Evolutionary conservation across 345 rosid genomes (phyloP), one percentile per base, ranked within the genome.

Genomic region (Geranium brycei): DNA sequence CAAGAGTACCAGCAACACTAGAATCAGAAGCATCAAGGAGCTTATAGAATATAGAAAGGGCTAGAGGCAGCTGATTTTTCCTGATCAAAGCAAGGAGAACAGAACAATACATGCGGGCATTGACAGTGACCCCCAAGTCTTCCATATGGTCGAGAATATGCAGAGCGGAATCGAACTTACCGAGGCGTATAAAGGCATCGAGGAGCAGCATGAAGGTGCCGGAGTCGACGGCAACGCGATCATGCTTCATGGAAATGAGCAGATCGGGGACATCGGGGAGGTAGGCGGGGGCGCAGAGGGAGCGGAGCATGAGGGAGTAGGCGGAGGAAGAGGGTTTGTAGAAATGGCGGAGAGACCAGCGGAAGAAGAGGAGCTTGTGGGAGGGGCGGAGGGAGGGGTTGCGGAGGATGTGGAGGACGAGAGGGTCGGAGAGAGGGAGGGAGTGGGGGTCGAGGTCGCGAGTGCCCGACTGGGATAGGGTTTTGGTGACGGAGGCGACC

Each of bases 101-200:
- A 19, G 88, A 73, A 63, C 83, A 88, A 65, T 93, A 87, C 57
- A 86, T 64, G 16, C 67, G 70, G 47, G 79, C 73, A 68, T 75
- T 76, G 64, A 80, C 68, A 68, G 70, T 66, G 63, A 71, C 75
- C 53, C 88, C 87, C 51, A 69, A 72, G 68, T 75, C 88, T 68
- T 87, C 96, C 87, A 93, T 85, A 71, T 74, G 74, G 80, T 83
- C 90, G 70, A 93, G 83, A 69, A 90, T 77, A 66, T 79, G 85
- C 11, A 86, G 68, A 13, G 96, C 95, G 8, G 69, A 75, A 19
- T 84, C 91, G 2, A 83, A 83, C 70, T 85, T 85, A 66, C 91
- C 89, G 0, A 78, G 69, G 19, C 78, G 70, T 66, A 88, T 80
- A 66, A 77, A 70, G 0, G 80, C 74, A 64, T 85, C 91, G 13